Percentiles rank a stretch among this genome's conserved stretches.
These are phyloP conservation scores for Wolfiporia cocos DNA, from an alignment of 1,284 basidiomycete species.

Conservation along the genomic window DNA sequence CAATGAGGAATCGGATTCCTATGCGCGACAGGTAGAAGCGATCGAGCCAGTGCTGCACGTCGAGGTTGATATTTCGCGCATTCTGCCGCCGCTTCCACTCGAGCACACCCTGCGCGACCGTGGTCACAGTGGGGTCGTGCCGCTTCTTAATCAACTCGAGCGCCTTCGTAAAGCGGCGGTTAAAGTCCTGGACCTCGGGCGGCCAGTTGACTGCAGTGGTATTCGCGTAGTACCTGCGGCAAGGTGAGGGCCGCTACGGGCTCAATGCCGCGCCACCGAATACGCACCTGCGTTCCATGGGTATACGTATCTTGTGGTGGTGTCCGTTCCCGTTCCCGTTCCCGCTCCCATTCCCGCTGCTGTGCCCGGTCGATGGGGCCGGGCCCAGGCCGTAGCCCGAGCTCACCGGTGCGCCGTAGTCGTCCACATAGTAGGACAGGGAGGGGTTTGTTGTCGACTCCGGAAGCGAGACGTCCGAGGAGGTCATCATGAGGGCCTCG, in stretches of 20 bases:
- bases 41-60: conserved; percentile 95
- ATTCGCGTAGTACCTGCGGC: conserved; percentile 81
- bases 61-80: conserved; percentile 68
- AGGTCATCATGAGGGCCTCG: conserved; percentile 54
- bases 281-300: conserved; percentile 63
- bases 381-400: conserved; percentile 7
- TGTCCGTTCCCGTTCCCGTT: conserved; percentile 33
- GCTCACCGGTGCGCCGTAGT: conserved; percentile 25
- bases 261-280: not conserved
- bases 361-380: not conserved
- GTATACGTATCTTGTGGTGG: conserved; percentile 63
- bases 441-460: conserved; percentile 72
- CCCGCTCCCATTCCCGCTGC: conserved; percentile 23
- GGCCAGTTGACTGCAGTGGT: conserved; percentile 71
- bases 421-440: conserved; percentile 31
- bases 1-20: conserved; percentile 93
- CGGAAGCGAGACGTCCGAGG: conserved; percentile 43
- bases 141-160: conserved; percentile 90
- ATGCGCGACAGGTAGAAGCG: conserved; percentile 98
- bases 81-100: conserved; percentile 71
- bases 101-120: conserved; percentile 86
- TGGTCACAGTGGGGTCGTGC: conserved; percentile 97
- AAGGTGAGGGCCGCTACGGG: conserved; percentile 1
- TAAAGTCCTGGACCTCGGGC: conserved; percentile 92
- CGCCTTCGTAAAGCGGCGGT: conserved; percentile 83